Conservation (phyloP, 2,329 filamentous ascomycete species). For the Ceratocystis cubensis region DNA sequence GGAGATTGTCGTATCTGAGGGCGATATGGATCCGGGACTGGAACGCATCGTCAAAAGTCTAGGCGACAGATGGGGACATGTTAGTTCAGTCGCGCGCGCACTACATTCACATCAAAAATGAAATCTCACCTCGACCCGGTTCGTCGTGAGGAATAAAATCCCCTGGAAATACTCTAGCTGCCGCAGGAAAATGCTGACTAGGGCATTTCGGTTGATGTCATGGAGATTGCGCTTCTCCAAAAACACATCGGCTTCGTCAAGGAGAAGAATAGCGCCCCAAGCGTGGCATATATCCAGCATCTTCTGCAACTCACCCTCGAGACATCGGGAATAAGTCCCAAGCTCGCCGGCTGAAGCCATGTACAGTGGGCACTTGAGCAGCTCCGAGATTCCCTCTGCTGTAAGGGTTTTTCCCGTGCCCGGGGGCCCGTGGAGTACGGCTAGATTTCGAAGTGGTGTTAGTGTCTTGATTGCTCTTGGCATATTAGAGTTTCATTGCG, state of each 20-base stretch:
- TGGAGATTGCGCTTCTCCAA: constrained; percentile 35
- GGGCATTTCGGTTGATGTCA: constrained; percentile 37
- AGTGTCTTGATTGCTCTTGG: neutral
- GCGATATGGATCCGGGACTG: constrained; percentile 79
- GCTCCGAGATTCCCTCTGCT: constrained; percentile 46
- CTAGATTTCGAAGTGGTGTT: neutral
- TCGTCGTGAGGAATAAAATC: constrained; percentile 36
- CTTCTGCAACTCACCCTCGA: constrained; percentile 64
- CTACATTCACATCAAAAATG: neutral
- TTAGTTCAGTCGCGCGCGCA: neutral
- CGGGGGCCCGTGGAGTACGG: constrained; percentile 43
- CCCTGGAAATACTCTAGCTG: constrained; percentile 36
- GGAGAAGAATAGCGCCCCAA: constrained; percentile 40
- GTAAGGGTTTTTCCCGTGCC: constrained; percentile 84
- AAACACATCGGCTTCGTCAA: constrained; percentile 44
- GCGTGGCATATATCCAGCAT: constrained; percentile 37
- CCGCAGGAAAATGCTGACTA: constrained; percentile 37
- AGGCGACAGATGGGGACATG: neutral
- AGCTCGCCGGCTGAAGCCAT: constrained; percentile 73
- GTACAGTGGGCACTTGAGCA: constrained; percentile 70
- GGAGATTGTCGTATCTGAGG: constrained; percentile 65
- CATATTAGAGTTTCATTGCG: constrained; percentile 31
- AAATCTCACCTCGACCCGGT: constrained; percentile 22
- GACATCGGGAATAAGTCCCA: constrained; percentile 59
- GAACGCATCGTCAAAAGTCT: constrained; percentile 84